Evolutionary conservation across 305 asterid genomes (phyloP), one percentile per base, ranked within the genome.

Genomic region (Nicotiana rustica): DNA sequence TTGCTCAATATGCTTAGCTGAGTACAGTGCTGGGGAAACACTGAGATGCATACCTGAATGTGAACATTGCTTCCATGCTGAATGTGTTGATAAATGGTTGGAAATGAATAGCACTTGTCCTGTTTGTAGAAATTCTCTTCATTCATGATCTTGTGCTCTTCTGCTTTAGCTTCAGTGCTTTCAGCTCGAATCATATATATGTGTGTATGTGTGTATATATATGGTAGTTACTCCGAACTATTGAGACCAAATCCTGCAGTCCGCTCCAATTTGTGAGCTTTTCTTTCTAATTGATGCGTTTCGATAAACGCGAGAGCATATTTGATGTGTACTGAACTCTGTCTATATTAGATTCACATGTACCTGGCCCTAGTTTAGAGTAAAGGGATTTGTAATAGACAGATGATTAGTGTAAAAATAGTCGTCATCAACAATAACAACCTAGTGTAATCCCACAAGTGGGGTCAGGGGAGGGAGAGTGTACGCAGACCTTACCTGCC

Each of bases 1-100:
- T 0, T 88, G 91, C 49, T 56, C 89, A 10, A 88, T 88, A 73
- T 86, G 91, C 86, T 57, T 83, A 25, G 88, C 81, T 55, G 84
- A 52, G 3, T 88, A 88, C 18, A 19, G 18, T 19, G 38, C 85
- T 12, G 69, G 82, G 67, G 86, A 87, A 59, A 36, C n/a, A 33
- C 69, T 87, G 2, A 82, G 88, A 80, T 67, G 84, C 71, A 82
- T 87, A 62, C 86, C 83, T 41, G 82, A 75, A 33, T 89, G 91
- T 31, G 66, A 77, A 31, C 91, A 89, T 59, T 80, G 83, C 14
- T 86, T 86, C 55, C 90, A 86, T 83, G 89, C 76, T 31, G 76
- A 81, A 25, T 86, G 90, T 86, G 80, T 89, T 64, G 79, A 82
- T 44, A 66, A 61, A 18, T 89, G 91, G 90, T 44, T 89, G 49